Evolutionary conservation across 352 stramenopile species (phyloP).

Genomic region (Elongisporangium anandrum): DNA sequence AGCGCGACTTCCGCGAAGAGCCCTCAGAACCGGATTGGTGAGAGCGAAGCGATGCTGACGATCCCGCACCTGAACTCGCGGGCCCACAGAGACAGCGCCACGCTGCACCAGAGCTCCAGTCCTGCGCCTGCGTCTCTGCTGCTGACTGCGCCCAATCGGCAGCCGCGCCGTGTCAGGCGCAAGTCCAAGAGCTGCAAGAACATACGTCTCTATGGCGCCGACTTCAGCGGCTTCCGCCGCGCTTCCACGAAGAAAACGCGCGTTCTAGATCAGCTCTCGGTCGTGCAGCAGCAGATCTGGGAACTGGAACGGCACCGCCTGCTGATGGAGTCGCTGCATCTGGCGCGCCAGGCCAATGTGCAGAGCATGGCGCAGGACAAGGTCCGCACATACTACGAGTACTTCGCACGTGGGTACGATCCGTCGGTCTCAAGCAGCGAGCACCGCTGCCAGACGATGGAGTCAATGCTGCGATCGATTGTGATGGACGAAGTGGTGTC

Average conservation of each 20-base stretch:
- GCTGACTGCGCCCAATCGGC: background rate
- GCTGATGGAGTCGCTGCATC: conserved; percentile 36
- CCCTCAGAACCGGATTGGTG: background rate
- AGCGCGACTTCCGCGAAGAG: background rate
- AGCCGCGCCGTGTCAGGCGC: conserved; percentile 9
- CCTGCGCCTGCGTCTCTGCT: background rate
- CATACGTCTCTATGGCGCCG: conserved; percentile 22
- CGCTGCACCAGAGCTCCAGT: background rate
- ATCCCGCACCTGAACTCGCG: background rate
- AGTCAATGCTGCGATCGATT: conserved; percentile 39
- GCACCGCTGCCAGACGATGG: conserved; percentile 16
- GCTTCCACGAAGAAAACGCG: conserved; percentile 5
- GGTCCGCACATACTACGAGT: conserved; percentile 40
- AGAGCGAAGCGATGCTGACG: background rate
- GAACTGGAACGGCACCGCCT: conserved; percentile 39
- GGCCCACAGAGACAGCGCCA: background rate
- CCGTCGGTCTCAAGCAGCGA: conserved; percentile 10
- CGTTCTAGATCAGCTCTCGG: conserved; percentile 14
- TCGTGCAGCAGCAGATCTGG: conserved; percentile 32
- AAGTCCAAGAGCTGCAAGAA: conserved; percentile 43
- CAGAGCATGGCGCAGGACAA: conserved; percentile 31
- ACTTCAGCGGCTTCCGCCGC: conserved; percentile 29
- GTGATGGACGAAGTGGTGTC: conserved; percentile 48
- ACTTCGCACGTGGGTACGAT: conserved; percentile 43
- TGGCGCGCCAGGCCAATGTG: conserved; percentile 39